Percentiles rank a stretch among this genome's conserved stretches.
These are phyloP conservation scores for Nemania sp. DNA, from an alignment of 2,329 filamentous ascomycete genomes.

Conservation along the genomic window DNA sequence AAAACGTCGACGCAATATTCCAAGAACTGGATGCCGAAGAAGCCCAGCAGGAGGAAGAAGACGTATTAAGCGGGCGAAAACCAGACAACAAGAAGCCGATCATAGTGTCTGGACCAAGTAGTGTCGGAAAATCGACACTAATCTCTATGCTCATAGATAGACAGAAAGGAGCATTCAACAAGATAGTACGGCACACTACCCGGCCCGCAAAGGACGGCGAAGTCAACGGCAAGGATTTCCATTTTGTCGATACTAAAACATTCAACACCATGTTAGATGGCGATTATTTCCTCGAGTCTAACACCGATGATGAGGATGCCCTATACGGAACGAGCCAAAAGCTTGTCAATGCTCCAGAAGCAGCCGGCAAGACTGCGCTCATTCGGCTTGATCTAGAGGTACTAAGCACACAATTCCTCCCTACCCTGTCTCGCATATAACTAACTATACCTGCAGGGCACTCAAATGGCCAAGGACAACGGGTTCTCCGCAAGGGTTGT, in stretches of 20 bases:
- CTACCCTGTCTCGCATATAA: neutral
- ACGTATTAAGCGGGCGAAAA: conserved; percentile 27
- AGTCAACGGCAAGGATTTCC: conserved; percentile 53
- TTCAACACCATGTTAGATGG: conserved; percentile 63
- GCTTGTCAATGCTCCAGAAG: conserved; percentile 54
- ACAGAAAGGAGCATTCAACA: conserved; percentile 67
- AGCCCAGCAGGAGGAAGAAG: conserved; percentile 42
- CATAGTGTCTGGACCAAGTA: conserved; percentile 68
- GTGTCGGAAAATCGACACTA: conserved; percentile 65
- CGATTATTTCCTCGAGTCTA: conserved; percentile 62
- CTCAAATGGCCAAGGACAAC: conserved; percentile 60
- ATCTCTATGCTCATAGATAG: conserved; percentile 64
- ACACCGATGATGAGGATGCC: conserved; percentile 50
- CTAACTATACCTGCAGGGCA: conserved; percentile 45
- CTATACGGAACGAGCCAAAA: conserved; percentile 61
- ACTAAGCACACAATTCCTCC: conserved; percentile 50
- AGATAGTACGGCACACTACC: conserved; percentile 59
- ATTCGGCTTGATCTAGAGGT: conserved; percentile 58
- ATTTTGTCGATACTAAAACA: conserved; percentile 58
- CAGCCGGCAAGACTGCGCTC: conserved; percentile 62
- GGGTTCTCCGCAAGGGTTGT: conserved; percentile 59
- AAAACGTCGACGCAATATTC: conserved; percentile 66
- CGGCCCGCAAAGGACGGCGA: conserved; percentile 54
- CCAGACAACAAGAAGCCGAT: conserved; percentile 59
- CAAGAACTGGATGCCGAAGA: conserved; percentile 46